Evolutionary conservation across 1,284 basidiomycete genomes (phyloP), one percentile per base, ranked within the genome.

Genomic region (Rhodotorula sp.): DNA sequence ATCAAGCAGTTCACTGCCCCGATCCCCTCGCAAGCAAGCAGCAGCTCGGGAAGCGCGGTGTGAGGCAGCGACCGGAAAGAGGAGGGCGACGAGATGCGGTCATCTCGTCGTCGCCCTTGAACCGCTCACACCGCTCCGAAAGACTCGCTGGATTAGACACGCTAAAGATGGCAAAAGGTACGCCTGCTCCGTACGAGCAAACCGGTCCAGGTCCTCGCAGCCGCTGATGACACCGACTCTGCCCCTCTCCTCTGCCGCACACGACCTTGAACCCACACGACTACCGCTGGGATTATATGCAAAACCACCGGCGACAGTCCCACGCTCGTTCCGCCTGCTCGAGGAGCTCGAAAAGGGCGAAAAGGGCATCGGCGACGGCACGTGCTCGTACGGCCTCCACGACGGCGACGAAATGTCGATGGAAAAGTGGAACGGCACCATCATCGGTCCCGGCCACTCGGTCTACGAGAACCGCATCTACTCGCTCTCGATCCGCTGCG

Each of bases 341-440:
- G 94, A 97, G 82, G 95, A 99, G 84, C 90, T 99, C 76, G 95
- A 99, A 83, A 98, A 98, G 83, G 95, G 96, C 78, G 95, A 99
- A 85, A 99, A 99, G 82, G 95, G 96, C 60, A 93, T 99, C 79
- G 95, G 95, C 74, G 95, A 98, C 83, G 95, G 95, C 26, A 77
- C 90, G 49, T 96, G 93, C 84, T 95, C 92, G 45, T 98, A 98
- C 78, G 95, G 95, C 67, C 84, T 96, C 69, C 91, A 91, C 82
- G 91, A 95, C 82, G 82, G 88, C 77, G 93, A 96, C 79, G 93
- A 95, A 85, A 89, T 94, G 82, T 64, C 59, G 85, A 98, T 99
- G 95, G 91, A 88, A 82, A 87, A 94, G 80, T 99, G 95, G 95
- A 98, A 96, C 80, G 95, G 95, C 54, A 99, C 96, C 18, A 95